phyloP scores from a whole-genome alignment of 805 yeast species.

The Diddensiella transvaalensis region DNA sequence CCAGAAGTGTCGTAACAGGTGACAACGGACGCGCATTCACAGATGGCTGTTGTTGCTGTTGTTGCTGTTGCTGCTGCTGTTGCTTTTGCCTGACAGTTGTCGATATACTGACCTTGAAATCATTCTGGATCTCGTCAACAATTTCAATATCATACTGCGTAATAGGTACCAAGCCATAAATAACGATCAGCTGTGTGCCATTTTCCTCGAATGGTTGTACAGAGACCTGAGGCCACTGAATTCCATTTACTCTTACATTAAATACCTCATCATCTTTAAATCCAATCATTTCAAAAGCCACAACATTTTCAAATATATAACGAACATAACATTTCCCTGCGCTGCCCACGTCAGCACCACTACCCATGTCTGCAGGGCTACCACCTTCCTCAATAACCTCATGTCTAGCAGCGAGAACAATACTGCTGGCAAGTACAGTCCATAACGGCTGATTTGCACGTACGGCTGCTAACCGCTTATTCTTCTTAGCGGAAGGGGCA shows the following conservation, averaged over 20 bases:
- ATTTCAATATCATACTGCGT: slow-evolving; percentile 61
- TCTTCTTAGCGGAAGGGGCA: slow-evolving; percentile 25
- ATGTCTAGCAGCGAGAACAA: slow-evolving; percentile 34
- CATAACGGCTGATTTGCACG: slow-evolving; percentile 34
- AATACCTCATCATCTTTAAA: slow-evolving; percentile 29
- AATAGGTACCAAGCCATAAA: slow-evolving; percentile 61
- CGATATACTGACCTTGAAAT: slow-evolving; percentile 10
- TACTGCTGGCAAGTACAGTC: slow-evolving; percentile 33
- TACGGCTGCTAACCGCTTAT: slow-evolving; percentile 27
- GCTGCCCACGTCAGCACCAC: not conserved
- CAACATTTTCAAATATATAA: slow-evolving; percentile 30
- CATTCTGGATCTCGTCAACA: slow-evolving; percentile 24
- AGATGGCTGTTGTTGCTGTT: slow-evolving; percentile 4
- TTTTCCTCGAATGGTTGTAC: slow-evolving; percentile 33
- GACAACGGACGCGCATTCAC: slow-evolving; percentile 39
- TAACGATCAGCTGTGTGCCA: slow-evolving; percentile 47
- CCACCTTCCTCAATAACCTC: slow-evolving; percentile 18
- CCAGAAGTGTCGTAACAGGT: slow-evolving; percentile 62
- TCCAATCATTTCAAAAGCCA: slow-evolving; percentile 31
- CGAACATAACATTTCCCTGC: slow-evolving; percentile 27
- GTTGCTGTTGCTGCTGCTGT: not conserved
- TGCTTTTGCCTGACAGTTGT: slow-evolving; percentile 11
- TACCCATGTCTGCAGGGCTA: not conserved
- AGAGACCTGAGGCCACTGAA: slow-evolving; percentile 64
- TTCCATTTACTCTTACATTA: slow-evolving; percentile 51